phyloP scores from a whole-genome alignment of 192 early-diverging fungal genomes.

The Neocallimastix lanati region DNA sequence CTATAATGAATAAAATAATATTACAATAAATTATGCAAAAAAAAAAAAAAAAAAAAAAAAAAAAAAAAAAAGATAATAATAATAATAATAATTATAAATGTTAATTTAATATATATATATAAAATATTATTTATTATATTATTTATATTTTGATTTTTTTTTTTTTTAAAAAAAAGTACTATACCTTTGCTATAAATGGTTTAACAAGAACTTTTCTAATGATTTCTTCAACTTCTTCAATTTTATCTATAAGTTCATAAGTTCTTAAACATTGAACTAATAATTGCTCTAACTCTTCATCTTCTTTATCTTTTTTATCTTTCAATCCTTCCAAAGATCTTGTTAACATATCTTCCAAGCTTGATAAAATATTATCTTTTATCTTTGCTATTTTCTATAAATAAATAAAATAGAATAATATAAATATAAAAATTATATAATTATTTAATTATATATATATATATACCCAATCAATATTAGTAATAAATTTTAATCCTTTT shows the following conservation, averaged over 20 bases:
- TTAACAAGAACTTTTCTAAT: slow-evolving; percentile 32
- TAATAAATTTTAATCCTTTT: slow-evolving; percentile 41
- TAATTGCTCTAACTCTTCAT: slow-evolving; percentile 14
- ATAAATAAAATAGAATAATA: too few species aligned
- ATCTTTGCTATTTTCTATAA: slow-evolving; percentile 45
- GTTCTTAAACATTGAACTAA: slow-evolving; percentile 54
- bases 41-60: neutral
- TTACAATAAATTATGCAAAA: too few species aligned
- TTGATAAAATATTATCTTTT: slow-evolving; percentile 43
- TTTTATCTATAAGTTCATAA: slow-evolving; percentile 53
- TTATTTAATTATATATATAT: too few species aligned
- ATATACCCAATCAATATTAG: slow-evolving; percentile 55
- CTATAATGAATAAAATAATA: neutral
- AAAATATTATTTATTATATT: too few species aligned
- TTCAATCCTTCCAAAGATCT: slow-evolving; percentile 17
- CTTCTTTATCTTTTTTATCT: slow-evolving; percentile 4
- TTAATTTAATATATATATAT: too few species aligned
- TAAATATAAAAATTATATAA: neutral
- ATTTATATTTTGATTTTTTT: too few species aligned
- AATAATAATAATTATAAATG: neutral
- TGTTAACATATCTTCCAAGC: slow-evolving; percentile 32
- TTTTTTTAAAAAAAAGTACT: too few species aligned
- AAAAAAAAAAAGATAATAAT: neutral
- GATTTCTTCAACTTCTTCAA: slow-evolving; percentile 37
- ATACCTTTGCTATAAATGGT: slow-evolving; percentile 34